Evolutionary conservation across 169 alveolate species (phyloP), one percentile per base, ranked within the genome.

Genomic region (Theileria annulata): DNA sequence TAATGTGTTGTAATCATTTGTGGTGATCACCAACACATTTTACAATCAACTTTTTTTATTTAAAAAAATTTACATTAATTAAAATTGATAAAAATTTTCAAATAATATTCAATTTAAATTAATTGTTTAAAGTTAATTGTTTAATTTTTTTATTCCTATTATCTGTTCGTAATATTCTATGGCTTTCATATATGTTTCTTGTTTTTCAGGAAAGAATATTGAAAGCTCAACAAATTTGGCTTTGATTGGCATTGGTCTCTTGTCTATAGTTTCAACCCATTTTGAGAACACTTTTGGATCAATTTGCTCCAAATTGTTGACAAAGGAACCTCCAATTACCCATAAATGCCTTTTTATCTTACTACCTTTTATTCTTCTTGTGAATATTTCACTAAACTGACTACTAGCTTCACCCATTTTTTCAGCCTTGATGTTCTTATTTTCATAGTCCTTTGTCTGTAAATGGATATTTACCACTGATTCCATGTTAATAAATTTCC

Each of bases 221-320:
- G 75, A 75, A 0, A 84, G 66, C 33, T 70, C 59, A 17, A 73
- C 4, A 19, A 84, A 84, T 27, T 37, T 70, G n/a, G 76, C 80
- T 3, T 77, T 23, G 48, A 84, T 84, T 10, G 90, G 87, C 90
- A 84, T 84, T 0, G 90, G 87, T 10, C 87, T 71, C 19, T 23
- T 19, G 12, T 60, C 25, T 12, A 84, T 60, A 28, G 66, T 71
- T 28, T 67, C 27, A n/a, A 72, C 48, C 90, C 90, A 84, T 8
- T 6, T 10, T 3, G 73, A 37, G 35, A 77, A 77, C 27, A 75
- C 66, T 3, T 33, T 17, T 0, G 33, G 17, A 30, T 69, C 64
- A 33, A 73, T 80, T 13, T 17, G 30, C 75, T 82, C 88, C 31
- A 82, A 35, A 1, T 85, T 85, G 25, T 74, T 68, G 1, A 64